A percentile compares a stretch with the other conserved stretches of the same genome.
Evolutionary conservation across 2,329 filamentous ascomycete genomes (phyloP).

Genomic region (Lecanicillium sp.): DNA sequence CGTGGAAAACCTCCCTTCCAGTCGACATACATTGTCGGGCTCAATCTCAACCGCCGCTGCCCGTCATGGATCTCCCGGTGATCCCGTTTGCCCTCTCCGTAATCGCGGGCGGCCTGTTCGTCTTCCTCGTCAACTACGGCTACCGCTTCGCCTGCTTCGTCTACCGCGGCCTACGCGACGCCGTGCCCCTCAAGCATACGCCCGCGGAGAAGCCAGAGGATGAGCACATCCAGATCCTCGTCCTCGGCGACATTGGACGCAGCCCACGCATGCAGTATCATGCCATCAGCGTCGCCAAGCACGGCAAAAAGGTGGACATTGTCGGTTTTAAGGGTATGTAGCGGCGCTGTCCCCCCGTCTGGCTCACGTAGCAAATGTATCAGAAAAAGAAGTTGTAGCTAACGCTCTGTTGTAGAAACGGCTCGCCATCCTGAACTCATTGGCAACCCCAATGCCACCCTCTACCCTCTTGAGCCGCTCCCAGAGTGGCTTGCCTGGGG

Average conservation of each 20-base stretch:
- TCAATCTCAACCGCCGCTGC: background rate
- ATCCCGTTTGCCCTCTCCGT: slow-evolving; percentile 29
- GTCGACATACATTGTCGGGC: background rate
- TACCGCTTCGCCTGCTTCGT: slow-evolving; percentile 20
- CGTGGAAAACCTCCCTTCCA: background rate
- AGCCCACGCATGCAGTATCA: slow-evolving; percentile 99
- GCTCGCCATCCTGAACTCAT: slow-evolving; percentile 72
- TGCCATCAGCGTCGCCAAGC: slow-evolving; percentile 81
- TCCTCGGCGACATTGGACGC: slow-evolving; percentile 89
- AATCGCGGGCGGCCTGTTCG: slow-evolving; percentile 28
- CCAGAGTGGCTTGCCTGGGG: slow-evolving; percentile 62
- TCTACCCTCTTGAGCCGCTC: slow-evolving; percentile 63
- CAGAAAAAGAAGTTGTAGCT: slow-evolving; percentile 5
- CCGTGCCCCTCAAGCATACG: slow-evolving; percentile 30
- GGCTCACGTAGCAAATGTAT: background rate
- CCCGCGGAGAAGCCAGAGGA: slow-evolving; percentile 30
- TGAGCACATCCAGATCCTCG: slow-evolving; percentile 68
- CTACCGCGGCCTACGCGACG: slow-evolving; percentile 18
- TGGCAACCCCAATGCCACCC: slow-evolving; percentile 59
- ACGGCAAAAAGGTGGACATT: slow-evolving; percentile 73
- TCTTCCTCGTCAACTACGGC: slow-evolving; percentile 25
- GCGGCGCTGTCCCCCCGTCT: slow-evolving; percentile 6
- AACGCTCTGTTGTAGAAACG: slow-evolving; percentile 51
- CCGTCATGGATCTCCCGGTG: slow-evolving; percentile 15
- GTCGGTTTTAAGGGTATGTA: slow-evolving; percentile 84